phyloP scores from a whole-genome alignment of 805 yeast genomes.

The Candida dendrica region DNA sequence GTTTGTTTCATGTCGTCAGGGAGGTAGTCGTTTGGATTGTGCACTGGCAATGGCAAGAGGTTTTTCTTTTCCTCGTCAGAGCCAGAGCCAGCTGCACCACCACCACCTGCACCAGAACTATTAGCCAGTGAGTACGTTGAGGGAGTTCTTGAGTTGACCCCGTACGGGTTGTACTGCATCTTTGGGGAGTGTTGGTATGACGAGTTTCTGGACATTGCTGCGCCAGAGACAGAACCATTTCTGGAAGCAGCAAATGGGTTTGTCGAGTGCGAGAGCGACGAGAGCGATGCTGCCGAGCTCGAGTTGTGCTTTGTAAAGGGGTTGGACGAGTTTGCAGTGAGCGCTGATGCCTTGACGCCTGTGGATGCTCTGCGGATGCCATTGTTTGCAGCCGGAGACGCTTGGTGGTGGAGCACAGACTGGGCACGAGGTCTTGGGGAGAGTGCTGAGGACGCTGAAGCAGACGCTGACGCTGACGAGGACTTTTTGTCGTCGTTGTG shows the following conservation, averaged over 20 bases:
- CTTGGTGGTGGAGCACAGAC: neutral
- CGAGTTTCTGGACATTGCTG: slow-evolving; percentile 10
- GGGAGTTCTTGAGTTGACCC: slow-evolving; percentile 33
- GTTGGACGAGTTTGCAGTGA: neutral
- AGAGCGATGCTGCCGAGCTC: neutral
- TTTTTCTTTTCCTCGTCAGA: slow-evolving; percentile 30
- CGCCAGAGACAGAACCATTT: slow-evolving; percentile 18
- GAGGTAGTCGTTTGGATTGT: slow-evolving; percentile 56
- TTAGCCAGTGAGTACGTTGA: slow-evolving; percentile 15
- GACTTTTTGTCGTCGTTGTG: neutral
- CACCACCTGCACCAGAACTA: slow-evolving; percentile 3
- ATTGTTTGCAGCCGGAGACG: neutral
- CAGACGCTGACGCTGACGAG: neutral
- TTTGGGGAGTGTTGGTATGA: slow-evolving; percentile 23
- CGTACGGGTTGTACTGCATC: slow-evolving; percentile 62
- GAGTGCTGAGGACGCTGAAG: too few relatives aligned
- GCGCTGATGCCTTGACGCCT: neutral
- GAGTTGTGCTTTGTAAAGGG: neutral
- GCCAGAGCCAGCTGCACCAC: neutral
- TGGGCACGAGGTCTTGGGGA: neutral
- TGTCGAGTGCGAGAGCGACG: neutral
- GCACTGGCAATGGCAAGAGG: slow-evolving; percentile 52
- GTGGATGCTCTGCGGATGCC: neutral
- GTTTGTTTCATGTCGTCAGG: slow-evolving; percentile 47
- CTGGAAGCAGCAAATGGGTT: slow-evolving; percentile 5